Conservation (phyloP, 2,329 filamentous ascomycete genomes). For the Aspergillus ochraceoroseus region DNA sequence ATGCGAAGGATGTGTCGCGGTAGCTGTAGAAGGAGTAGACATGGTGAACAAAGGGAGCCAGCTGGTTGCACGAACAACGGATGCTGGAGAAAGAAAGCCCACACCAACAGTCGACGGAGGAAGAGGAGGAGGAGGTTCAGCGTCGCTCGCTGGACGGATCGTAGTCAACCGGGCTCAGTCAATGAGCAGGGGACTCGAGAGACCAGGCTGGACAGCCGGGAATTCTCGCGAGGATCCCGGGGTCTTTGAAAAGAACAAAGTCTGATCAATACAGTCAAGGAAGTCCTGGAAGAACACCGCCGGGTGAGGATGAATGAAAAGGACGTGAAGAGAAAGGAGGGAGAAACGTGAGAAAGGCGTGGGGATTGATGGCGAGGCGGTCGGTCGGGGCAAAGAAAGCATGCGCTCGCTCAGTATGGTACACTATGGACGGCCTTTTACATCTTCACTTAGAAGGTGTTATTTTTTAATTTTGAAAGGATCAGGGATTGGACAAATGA, state of each 20-base stretch:
- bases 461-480: neutral
- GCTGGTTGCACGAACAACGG: constrained; percentile 30
- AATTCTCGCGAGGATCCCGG: constrained; percentile 18
- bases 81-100: constrained; percentile 17
- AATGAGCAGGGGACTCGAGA: constrained; percentile 17
- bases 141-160: constrained; percentile 16
- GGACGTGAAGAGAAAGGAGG: constrained; percentile 11
- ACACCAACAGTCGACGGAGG: constrained; percentile 4
- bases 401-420: constrained; percentile 5
- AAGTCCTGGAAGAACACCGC: constrained; percentile 1
- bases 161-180: constrained; percentile 17
- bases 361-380: constrained; percentile 26
- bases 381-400: constrained; percentile 21
- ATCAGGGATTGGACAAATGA: neutral
- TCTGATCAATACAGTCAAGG: constrained; percentile 1
- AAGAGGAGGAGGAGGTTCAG: constrained; percentile 13
- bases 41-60: constrained; percentile 47
- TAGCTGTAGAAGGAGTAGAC: constrained; percentile 77
- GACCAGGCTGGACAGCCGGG: constrained; percentile 18
- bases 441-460: neutral
- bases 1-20: constrained; percentile 65
- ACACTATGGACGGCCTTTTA: neutral
- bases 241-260: constrained; percentile 4
- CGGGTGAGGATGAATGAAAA: constrained; percentile 5
- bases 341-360: constrained; percentile 19